A percentile compares a stretch with the other conserved stretches of the same genome.
Conservation (phyloP, 805 yeast species). For the Sungouiozyma ichnusensis region DNA sequence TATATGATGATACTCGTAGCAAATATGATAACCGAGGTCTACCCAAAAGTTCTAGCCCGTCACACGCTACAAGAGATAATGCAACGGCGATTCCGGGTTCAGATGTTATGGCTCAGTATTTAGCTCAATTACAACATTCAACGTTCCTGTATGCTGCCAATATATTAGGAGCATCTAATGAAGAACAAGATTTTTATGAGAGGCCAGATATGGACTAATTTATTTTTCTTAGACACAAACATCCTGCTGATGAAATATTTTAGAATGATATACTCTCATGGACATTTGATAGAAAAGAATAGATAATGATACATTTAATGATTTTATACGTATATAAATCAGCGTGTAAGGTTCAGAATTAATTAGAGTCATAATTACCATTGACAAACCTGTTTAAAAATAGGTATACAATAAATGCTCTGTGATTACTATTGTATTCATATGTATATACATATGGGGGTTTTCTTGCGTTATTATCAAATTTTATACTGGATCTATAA, state of each 20-base stretch:
- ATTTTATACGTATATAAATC: not conserved
- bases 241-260: not conserved
- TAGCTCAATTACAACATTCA: slow-evolving; percentile 63
- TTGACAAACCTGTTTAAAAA: too few relatives aligned
- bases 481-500: too few relatives aligned
- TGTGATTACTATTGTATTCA: too few relatives aligned
- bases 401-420: too few relatives aligned
- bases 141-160: slow-evolving; percentile 42
- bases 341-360: not conserved
- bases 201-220: slow-evolving; percentile 4
- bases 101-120: slow-evolving; percentile 68
- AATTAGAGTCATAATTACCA: not conserved
- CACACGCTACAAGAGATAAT: slow-evolving; percentile 1
- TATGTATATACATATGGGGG: too few relatives aligned
- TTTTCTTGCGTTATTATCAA: too few relatives aligned
- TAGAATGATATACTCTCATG: not conserved
- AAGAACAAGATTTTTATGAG: slow-evolving; percentile 18
- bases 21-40: not conserved
- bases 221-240: not conserved
- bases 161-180: slow-evolving; percentile 42
- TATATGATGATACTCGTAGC: not conserved
- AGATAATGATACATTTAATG: not conserved
- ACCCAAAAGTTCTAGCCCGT: not conserved
- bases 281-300: not conserved
- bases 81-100: slow-evolving; percentile 41